These are phyloP conservation scores for Phialocephala subalpina DNA, from an alignment of 2,329 filamentous ascomycete genomes.

Conservation along the genomic window DNA sequence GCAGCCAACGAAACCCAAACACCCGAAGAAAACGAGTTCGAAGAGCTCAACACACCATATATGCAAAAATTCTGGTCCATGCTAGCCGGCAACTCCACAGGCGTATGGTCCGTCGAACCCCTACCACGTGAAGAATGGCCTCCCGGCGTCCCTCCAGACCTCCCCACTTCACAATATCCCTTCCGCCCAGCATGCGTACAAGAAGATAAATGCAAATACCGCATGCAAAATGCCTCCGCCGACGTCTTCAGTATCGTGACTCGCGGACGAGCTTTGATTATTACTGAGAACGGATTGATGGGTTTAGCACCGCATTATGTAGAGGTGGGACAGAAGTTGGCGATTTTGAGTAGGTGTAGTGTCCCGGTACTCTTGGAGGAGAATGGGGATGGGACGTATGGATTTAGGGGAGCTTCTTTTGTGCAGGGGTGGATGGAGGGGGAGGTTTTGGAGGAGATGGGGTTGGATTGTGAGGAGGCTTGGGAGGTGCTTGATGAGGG, in stretches of 20 bases:
- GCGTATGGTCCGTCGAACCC: constrained; percentile 8
- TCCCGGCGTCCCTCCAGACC: background rate
- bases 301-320: constrained; percentile 21
- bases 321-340: constrained; percentile 16
- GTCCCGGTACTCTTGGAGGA: constrained; percentile 17
- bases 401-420: constrained; percentile 20
- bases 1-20: background rate
- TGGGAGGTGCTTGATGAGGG: constrained; percentile 22
- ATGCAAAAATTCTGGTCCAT: constrained; percentile 17
- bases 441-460: constrained; percentile 11
- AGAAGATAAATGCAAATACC: constrained; percentile 3
- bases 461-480: constrained; percentile 18
- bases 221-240: background rate
- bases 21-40: background rate
- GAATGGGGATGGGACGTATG: constrained; percentile 15
- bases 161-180: background rate
- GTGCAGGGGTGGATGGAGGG: constrained; percentile 28
- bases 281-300: constrained; percentile 22
- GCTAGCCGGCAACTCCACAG: constrained; percentile 15
- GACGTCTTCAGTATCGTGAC: constrained; percentile 15
- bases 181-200: constrained; percentile 8
- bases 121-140: background rate
- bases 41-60: background rate
- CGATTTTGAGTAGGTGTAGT: constrained; percentile 22
- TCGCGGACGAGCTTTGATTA: constrained; percentile 19